A percentile compares a stretch with the other conserved stretches of the same genome.
Evolutionary conservation across 2,329 filamentous ascomycete species (phyloP).

Genomic region (Berkeleyomyces basicola): DNA sequence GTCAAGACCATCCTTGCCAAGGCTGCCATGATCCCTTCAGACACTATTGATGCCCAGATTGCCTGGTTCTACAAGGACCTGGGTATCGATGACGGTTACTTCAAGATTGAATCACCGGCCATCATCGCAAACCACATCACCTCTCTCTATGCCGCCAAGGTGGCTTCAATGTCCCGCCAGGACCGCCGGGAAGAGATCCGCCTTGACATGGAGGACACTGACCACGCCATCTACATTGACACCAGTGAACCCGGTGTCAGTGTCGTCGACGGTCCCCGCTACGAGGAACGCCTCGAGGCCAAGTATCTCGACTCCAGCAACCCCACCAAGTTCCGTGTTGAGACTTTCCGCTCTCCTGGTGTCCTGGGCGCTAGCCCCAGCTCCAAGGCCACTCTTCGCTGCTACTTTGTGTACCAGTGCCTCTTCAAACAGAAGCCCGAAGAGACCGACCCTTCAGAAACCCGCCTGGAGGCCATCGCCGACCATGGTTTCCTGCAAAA

Average conservation of each 20-base stretch:
- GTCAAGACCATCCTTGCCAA: conserved; percentile 68
- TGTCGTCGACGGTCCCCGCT: conserved; percentile 62
- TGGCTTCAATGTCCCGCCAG: conserved; percentile 80
- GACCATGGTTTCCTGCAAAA: conserved; percentile 92
- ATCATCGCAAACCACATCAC: conserved; percentile 90
- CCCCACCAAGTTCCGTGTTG: conserved; percentile 69
- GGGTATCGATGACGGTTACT: conserved; percentile 97
- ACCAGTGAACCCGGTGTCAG: conserved; percentile 81
- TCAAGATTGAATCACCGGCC: conserved; percentile 71
- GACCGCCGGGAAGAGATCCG: conserved; percentile 91
- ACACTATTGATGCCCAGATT: conserved; percentile 72
- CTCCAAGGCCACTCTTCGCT: conserved; percentile 71
- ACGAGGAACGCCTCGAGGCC: conserved; percentile 82
- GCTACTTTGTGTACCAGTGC: conserved; percentile 98
- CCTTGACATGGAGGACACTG: conserved; percentile 82
- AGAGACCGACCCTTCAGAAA: conserved; percentile 61
- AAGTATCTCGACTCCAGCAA: conserved; percentile 82
- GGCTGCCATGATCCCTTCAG: conserved; percentile 70
- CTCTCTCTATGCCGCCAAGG: conserved; percentile 90
- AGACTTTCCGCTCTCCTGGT: conserved; percentile 88
- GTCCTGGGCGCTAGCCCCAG: conserved; percentile 50
- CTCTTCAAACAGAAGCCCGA: conserved; percentile 62
- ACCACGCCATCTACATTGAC: conserved; percentile 97
- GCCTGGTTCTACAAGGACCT: conserved; percentile 96
- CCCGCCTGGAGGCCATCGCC: conserved; percentile 75